Conservation (phyloP, 805 yeast species). For the Candida odintsovae region DNA sequence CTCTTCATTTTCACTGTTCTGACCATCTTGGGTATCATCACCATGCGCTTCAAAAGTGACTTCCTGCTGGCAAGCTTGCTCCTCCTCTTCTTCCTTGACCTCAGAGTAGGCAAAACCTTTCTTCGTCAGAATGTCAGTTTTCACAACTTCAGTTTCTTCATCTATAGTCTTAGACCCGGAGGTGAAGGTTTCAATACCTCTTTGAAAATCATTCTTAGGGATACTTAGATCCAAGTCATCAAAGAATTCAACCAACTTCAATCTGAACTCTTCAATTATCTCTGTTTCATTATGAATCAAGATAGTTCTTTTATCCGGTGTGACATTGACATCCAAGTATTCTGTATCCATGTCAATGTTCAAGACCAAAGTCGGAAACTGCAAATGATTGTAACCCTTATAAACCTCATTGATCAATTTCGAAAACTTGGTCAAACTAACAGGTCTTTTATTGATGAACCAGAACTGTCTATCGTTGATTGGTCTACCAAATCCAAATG, state of each 20-base stretch:
- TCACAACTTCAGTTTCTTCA: conserved; percentile 1
- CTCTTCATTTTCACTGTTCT: not conserved
- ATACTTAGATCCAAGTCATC: conserved; percentile 30
- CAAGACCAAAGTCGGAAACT: conserved; percentile 64
- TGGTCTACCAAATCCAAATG: conserved; percentile 74
- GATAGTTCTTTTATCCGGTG: conserved; percentile 83
- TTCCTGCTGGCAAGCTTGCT: conserved; percentile 6
- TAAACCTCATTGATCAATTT: conserved; percentile 70
- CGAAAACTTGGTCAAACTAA: conserved; percentile 45
- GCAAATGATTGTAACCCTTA: conserved; percentile 63
- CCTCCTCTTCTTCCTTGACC: not conserved
- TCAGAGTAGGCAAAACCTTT: not conserved
- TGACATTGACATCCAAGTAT: conserved; percentile 75
- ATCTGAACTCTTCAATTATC: conserved; percentile 51
- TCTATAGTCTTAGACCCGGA: conserved; percentile 3
- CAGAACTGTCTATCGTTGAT: conserved; percentile 70
- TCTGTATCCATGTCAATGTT: conserved; percentile 49
- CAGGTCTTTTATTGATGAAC: conserved; percentile 75
- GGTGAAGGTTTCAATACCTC: conserved; percentile 3
- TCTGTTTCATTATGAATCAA: conserved; percentile 59
- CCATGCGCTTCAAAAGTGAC: not conserved
- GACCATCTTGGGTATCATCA: not conserved
- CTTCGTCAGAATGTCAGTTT: not conserved
- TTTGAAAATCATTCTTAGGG: conserved; percentile 20
- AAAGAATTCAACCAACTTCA: conserved; percentile 43